Evolutionary conservation across 2,329 filamentous ascomycete genomes (phyloP).

Genomic region (Fusarium sp.): DNA sequence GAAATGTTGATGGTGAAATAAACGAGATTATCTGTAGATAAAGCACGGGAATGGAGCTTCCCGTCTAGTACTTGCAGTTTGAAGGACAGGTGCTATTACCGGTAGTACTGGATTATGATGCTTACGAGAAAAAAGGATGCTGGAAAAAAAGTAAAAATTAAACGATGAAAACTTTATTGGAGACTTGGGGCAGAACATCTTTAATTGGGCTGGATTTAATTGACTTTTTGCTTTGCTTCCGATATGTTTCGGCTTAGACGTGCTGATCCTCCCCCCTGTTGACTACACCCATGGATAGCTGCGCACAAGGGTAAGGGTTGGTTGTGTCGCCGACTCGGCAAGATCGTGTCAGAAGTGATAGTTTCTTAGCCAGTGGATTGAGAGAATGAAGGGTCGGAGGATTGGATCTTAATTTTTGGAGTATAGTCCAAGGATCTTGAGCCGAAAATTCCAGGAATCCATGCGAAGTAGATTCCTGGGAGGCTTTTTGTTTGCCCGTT

Average conservation of each 20-base stretch:
- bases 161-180: too few species aligned
- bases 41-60: not conserved
- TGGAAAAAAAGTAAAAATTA: too few species aligned
- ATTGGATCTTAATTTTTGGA: not conserved
- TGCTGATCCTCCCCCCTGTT: slow-evolving; percentile 18
- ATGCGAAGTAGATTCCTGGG: not conserved
- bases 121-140: too few species aligned
- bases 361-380: not conserved
- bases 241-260: slow-evolving; percentile 26
- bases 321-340: slow-evolving; percentile 11
- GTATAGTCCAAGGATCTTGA: too few species aligned
- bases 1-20: not conserved
- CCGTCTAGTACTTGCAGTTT: not conserved
- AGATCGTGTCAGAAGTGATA: slow-evolving; percentile 16
- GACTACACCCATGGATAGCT: not conserved
- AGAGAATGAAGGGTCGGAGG: too few species aligned
- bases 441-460: too few species aligned
- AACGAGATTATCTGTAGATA: not conserved
- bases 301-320: slow-evolving; percentile 13
- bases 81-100: not conserved
- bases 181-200: too few species aligned
- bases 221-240: not conserved
- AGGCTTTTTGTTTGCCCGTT: not conserved
- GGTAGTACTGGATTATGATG: not conserved
- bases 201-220: too few species aligned